Conservation (phyloP, 306 rosid genomes). For the Vigna trinervia region DNA sequence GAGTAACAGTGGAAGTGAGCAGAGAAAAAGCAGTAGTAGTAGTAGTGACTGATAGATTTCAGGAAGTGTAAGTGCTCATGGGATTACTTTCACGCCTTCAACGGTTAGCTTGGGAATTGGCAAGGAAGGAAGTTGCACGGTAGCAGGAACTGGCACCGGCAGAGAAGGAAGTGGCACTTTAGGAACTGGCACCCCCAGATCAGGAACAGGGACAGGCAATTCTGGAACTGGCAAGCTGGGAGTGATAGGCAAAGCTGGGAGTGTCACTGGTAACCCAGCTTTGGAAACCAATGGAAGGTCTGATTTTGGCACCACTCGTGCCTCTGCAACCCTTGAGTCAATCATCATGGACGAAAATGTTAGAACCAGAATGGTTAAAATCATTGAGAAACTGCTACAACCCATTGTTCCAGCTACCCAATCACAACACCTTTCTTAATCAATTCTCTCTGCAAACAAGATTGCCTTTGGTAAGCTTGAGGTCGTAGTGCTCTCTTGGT, state of each 20-base stretch:
- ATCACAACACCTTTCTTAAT: background rate
- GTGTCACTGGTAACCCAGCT: conserved; percentile 39
- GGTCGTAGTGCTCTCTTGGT: background rate
- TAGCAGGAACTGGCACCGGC: background rate
- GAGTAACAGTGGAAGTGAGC: background rate
- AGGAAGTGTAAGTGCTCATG: conserved; percentile 24
- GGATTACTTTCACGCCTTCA: background rate
- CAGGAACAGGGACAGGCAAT: background rate
- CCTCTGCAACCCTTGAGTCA: conserved; percentile 45
- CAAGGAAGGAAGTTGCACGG: background rate
- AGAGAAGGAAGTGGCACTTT: background rate
- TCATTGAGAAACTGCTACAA: conserved; percentile 32
- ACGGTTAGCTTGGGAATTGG: background rate
- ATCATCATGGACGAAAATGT: conserved; percentile 42
- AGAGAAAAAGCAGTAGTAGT: background rate
- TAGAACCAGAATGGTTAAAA: conserved; percentile 45
- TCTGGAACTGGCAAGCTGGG: background rate
- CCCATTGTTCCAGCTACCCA: conserved; percentile 48
- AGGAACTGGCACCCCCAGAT: background rate
- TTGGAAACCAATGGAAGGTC: conserved; percentile 28
- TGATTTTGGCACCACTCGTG: conserved; percentile 46
- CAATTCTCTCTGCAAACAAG: background rate
- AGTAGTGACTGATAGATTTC: conserved; percentile 9
- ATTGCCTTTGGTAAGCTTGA: conserved; percentile 4
- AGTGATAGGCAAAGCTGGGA: conserved; percentile 13